These are phyloP conservation scores for Tilletia walkeri DNA, from an alignment of 1,284 basidiomycete genomes.

Conservation along the genomic window DNA sequence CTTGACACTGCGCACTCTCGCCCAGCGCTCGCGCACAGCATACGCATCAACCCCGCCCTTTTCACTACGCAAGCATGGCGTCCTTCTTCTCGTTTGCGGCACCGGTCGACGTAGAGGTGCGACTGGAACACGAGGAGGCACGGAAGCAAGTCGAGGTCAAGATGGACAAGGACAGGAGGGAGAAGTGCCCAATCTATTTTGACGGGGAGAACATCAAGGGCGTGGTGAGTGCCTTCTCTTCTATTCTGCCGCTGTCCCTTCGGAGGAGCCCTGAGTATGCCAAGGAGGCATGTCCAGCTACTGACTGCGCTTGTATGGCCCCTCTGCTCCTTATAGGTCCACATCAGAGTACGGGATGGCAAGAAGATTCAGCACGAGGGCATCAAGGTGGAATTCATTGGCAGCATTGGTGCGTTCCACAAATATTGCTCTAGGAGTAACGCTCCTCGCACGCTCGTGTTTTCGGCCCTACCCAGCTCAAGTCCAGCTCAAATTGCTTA, in stretches of 20 bases:
- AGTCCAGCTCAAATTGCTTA: too few relatives aligned
- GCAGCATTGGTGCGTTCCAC: slow-evolving; percentile 77
- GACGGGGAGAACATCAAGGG: slow-evolving; percentile 88
- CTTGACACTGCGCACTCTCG: too few relatives aligned
- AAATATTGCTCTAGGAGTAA: neutral
- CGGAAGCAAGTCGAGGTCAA: slow-evolving; percentile 69
- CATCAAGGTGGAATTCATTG: slow-evolving; percentile 95
- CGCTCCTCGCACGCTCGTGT: too few relatives aligned
- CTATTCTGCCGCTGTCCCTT: neutral
- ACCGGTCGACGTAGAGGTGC: slow-evolving; percentile 86
- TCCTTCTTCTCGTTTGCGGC: slow-evolving; percentile 84
- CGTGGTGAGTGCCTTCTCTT: slow-evolving; percentile 64
- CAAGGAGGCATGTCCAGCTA: neutral
- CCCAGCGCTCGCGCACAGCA: too few relatives aligned
- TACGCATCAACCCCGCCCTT: too few relatives aligned
- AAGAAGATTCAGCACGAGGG: slow-evolving; percentile 95
- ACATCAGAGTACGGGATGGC: slow-evolving; percentile 85
- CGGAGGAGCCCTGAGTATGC: too few relatives aligned
- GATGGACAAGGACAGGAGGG: slow-evolving; percentile 72
- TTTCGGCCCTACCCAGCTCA: too few relatives aligned
- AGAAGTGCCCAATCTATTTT: slow-evolving; percentile 87
- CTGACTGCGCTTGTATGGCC: neutral
- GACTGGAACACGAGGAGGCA: slow-evolving; percentile 78
- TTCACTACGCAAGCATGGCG: slow-evolving; percentile 62
- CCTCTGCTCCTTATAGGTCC: slow-evolving; percentile 63